Evolutionary conservation across 306 rosid genomes (phyloP).

Genomic region (Ziziphus jujuba): DNA sequence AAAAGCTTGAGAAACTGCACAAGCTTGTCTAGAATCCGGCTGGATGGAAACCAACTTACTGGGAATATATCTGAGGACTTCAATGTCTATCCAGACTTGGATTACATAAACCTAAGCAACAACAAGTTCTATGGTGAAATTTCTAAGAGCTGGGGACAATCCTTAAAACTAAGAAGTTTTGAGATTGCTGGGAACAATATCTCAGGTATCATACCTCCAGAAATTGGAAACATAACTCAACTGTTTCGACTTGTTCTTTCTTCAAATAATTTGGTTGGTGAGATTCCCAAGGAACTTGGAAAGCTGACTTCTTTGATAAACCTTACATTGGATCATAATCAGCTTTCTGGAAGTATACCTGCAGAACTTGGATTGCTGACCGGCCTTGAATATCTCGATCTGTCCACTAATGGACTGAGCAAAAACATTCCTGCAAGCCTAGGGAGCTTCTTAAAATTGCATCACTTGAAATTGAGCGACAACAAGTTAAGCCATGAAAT

Average conservation of each 20-base stretch:
- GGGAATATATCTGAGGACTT: constrained; percentile 49
- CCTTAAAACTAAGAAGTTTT: constrained; percentile 25
- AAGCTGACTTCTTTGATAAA: neutral
- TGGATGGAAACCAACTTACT: constrained; percentile 40
- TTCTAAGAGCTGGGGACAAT: constrained; percentile 32
- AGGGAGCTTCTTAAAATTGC: constrained; percentile 8
- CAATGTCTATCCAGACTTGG: constrained; percentile 41
- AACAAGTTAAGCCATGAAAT: constrained; percentile 25
- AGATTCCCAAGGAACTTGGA: constrained; percentile 20
- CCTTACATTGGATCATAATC: neutral
- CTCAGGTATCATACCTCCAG: constrained; percentile 38
- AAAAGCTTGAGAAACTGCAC: constrained; percentile 44
- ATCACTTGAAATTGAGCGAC: constrained; percentile 24
- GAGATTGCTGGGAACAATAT: constrained; percentile 41
- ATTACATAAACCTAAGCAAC: constrained; percentile 38
- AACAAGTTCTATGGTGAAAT: constrained; percentile 43
- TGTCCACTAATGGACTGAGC: constrained; percentile 20
- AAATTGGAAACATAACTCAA: constrained; percentile 24
- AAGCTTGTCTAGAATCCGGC: constrained; percentile 34
- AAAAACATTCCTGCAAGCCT: constrained; percentile 23
- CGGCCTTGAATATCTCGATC: constrained; percentile 13
- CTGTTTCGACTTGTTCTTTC: constrained; percentile 21
- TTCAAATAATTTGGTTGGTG: constrained; percentile 27
- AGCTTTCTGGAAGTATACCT: constrained; percentile 24
- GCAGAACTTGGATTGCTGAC: constrained; percentile 8